Evolutionary conservation across 2,329 filamentous ascomycete species (phyloP).

Genomic region (Chrysosphaeria jannelii): DNA sequence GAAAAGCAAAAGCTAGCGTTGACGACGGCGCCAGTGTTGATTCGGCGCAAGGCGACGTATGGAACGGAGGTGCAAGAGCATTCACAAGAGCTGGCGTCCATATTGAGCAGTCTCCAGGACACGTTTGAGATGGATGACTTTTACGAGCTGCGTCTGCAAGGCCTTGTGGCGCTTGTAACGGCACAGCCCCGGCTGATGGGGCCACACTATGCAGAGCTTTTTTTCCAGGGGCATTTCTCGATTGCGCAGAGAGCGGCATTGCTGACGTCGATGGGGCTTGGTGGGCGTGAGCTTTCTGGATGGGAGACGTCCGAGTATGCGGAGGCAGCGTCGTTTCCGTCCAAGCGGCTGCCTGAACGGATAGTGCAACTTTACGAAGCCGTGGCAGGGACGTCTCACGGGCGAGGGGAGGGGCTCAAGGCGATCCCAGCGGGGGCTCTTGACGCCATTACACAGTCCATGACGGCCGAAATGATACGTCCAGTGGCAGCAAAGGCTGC

Average conservation of each 20-base stretch:
- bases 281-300: conserved; percentile 61
- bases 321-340: conserved; percentile 33
- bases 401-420: conserved; percentile 12
- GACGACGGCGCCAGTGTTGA: conserved; percentile 44
- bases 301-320: conserved; percentile 27
- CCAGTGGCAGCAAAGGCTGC: conserved; percentile 61
- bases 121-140: conserved; percentile 61
- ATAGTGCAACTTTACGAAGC: conserved; percentile 40
- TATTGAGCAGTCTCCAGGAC: conserved; percentile 57
- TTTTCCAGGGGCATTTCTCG: conserved; percentile 81
- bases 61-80: conserved; percentile 72
- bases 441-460: conserved; percentile 31
- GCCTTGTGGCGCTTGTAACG: conserved; percentile 54
- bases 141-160: conserved; percentile 41
- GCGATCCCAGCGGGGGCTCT: conserved; percentile 27
- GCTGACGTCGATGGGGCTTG: conserved; percentile 53
- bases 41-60: conserved; percentile 66
- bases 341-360: conserved; percentile 43
- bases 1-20: conserved; percentile 62
- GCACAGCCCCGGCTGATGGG: conserved; percentile 51
- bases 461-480: conserved; percentile 45
- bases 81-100: conserved; percentile 45
- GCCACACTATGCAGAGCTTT: conserved; percentile 55
- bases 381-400: conserved; percentile 6
- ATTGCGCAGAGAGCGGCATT: conserved; percentile 57